Conservation (phyloP, 176 grass and related monocot genomes). For the Paspalum vaginatum region DNA sequence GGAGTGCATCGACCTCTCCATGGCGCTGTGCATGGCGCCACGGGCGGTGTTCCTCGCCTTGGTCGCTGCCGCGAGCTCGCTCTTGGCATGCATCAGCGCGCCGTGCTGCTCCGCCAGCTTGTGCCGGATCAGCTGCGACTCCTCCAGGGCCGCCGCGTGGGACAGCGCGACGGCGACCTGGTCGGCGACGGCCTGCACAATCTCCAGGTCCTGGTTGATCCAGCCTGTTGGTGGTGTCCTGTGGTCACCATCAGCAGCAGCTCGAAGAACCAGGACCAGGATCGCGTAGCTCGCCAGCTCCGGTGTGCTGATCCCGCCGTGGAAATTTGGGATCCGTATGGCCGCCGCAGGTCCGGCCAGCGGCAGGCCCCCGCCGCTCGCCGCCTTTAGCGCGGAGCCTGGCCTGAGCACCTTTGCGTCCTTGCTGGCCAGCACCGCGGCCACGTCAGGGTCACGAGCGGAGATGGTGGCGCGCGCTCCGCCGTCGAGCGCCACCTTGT, state of each 20-base stretch:
- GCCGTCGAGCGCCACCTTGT: slow-evolving; percentile 4
- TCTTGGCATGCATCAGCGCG: slow-evolving; percentile 51
- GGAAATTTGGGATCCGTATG: slow-evolving; percentile 61
- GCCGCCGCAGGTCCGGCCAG: slow-evolving; percentile 44
- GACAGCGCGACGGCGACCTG: slow-evolving; percentile 60
- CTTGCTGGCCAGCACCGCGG: slow-evolving; percentile 44
- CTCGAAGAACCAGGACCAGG: slow-evolving; percentile 51
- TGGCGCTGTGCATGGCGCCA: slow-evolving; percentile 56
- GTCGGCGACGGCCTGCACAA: slow-evolving; percentile 55
- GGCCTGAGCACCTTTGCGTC: slow-evolving; percentile 52
- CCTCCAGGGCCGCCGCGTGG: slow-evolving; percentile 54
- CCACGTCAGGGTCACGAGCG: slow-evolving; percentile 56
- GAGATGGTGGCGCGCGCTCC: background rate
- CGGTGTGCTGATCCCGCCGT: background rate
- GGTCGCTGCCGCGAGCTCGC: slow-evolving; percentile 54
- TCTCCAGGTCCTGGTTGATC: slow-evolving; percentile 54
- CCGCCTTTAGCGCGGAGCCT: slow-evolving; percentile 47
- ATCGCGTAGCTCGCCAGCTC: slow-evolving; percentile 39
- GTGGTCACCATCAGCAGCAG: background rate
- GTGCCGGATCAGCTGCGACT: slow-evolving; percentile 35
- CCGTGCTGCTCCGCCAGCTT: slow-evolving; percentile 46
- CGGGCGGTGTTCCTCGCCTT: slow-evolving; percentile 58
- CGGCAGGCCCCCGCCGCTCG: slow-evolving; percentile 32
- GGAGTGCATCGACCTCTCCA: slow-evolving; percentile 59
- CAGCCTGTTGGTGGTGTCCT: background rate